These are phyloP conservation scores for Allantophomopsis cytisporea DNA, from an alignment of 2,329 filamentous ascomycete species.

Conservation along the genomic window DNA sequence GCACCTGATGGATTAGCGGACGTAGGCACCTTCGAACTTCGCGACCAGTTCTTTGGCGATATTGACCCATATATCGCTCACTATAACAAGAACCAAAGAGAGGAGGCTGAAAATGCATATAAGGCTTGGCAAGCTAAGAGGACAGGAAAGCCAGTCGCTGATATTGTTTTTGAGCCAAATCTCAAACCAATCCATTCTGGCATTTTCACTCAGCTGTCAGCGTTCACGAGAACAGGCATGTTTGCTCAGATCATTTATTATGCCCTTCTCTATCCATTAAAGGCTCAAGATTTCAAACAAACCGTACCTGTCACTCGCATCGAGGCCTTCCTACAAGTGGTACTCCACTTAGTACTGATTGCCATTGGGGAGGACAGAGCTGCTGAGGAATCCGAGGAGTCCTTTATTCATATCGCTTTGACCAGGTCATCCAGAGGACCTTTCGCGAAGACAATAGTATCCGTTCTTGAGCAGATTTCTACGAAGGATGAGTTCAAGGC, in stretches of 20 bases:
- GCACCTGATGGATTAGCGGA: slow-evolving; percentile 85
- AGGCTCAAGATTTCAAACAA: slow-evolving; percentile 54
- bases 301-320: slow-evolving; percentile 69
- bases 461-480: slow-evolving; percentile 47
- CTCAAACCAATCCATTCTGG: slow-evolving; percentile 64
- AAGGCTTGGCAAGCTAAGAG: slow-evolving; percentile 78
- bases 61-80: slow-evolving; percentile 94
- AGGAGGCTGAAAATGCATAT: slow-evolving; percentile 86
- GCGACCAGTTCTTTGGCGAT: slow-evolving; percentile 71
- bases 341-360: slow-evolving; percentile 76
- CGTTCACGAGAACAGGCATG: slow-evolving; percentile 70
- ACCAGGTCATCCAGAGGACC: slow-evolving; percentile 47
- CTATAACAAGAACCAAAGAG: slow-evolving; percentile 92
- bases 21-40: slow-evolving; percentile 87
- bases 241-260: slow-evolving; percentile 89
- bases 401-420: slow-evolving; percentile 63
- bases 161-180: slow-evolving; percentile 86
- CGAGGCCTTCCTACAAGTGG: slow-evolving; percentile 84
- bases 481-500: slow-evolving; percentile 64
- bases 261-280: slow-evolving; percentile 67
- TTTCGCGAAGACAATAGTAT: slow-evolving; percentile 50
- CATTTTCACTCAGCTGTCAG: slow-evolving; percentile 61
- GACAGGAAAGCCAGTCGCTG: slow-evolving; percentile 64
- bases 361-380: slow-evolving; percentile 72
- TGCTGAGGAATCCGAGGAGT: slow-evolving; percentile 39